Base-by-base conservation (phyloP, 1,284 basidiomycete species). In the Phaffia rhodozyma region DNA sequence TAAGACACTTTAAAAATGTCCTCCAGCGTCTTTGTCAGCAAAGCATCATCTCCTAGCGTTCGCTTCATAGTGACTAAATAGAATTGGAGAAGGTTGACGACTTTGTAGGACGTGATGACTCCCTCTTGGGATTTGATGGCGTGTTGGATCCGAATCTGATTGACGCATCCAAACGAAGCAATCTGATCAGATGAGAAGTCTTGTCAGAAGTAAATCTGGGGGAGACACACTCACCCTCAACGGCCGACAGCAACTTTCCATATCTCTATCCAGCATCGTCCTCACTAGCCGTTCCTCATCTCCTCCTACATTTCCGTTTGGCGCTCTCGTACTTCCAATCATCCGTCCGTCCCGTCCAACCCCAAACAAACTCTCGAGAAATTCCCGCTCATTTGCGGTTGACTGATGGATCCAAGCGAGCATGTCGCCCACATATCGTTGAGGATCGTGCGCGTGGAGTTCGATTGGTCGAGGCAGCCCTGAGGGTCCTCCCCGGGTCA, bases 341-440 rank as follows among this genome's bases (percentile, higher is more conserved):
- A 92, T 87, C 57, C 86, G 78, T 3, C 80, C 72, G 51, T 84
- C 84, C 34, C 76, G 78, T 62, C 80, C 82, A 59, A 90, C 72
- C 9, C 83, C 85, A 69, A 96, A 94, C 48, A 96, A 75, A 34
- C 83, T 79, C 71, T 94, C 91, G 25, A 97, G 79, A 71, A 92
- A 91, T 75, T 98, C 96, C 58, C 87, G 86, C 74, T 98, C 94
- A 3, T 86, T 87, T 0, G 94, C 94, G 66, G 96, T 91, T 0
- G 87, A 83, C 69, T 98, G 96, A 75, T 98, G 94, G 1, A 97
- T 86, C 96, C 94, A 98, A 0, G 93, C 94, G 4, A 98, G 83
- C 90, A 98, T 97, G 74, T 97, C 94, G 23, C 94, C 93, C 20
- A 96, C 86, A 73, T 98, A 98, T 30, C 94, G 85, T 67, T 91